These are phyloP conservation scores for Podila epicladia DNA, from an alignment of 192 early-diverging fungal genomes.

Conservation along the genomic window DNA sequence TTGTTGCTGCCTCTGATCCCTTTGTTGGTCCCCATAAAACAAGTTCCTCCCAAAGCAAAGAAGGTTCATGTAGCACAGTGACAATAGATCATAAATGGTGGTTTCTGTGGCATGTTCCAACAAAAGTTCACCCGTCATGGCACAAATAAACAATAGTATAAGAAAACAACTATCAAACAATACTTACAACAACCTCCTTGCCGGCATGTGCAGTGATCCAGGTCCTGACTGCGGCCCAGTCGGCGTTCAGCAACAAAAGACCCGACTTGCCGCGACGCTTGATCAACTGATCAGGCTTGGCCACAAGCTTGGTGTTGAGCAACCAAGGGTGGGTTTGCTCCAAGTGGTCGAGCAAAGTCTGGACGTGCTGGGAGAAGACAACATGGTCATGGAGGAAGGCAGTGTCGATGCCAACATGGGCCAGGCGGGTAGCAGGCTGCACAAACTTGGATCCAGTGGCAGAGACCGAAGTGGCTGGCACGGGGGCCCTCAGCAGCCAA, in stretches of 20 bases:
- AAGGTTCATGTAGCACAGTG: too few relatives aligned
- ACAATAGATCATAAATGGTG: too few relatives aligned
- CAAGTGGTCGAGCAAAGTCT: constrained; percentile 62
- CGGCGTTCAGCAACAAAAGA: constrained; percentile 89
- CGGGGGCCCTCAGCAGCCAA: constrained; percentile 82
- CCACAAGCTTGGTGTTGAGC: constrained; percentile 84
- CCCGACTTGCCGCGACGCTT: constrained; percentile 98
- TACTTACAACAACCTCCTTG: constrained; percentile 78
- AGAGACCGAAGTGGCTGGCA: constrained; percentile 56
- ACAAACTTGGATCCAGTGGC: constrained; percentile 69
- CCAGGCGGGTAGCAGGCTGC: constrained; percentile 78
- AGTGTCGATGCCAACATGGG: constrained; percentile 79
- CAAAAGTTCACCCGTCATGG: too few relatives aligned
- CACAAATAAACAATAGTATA: not conserved
- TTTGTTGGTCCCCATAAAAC: too few relatives aligned
- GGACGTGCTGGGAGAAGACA: constrained; percentile 73
- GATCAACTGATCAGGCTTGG: constrained; percentile 98
- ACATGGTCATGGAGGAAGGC: constrained; percentile 63
- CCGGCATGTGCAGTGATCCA: constrained; percentile 95
- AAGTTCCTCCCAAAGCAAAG: too few relatives aligned
- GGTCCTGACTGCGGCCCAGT: constrained; percentile 86
- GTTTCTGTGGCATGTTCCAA: too few relatives aligned
- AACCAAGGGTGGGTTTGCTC: constrained; percentile 91
- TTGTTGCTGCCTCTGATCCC: too few relatives aligned
- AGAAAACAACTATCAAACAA: not conserved